Conservation (phyloP, 2,329 filamentous ascomycete genomes). For the Biscogniauxia mediterranea region DNA sequence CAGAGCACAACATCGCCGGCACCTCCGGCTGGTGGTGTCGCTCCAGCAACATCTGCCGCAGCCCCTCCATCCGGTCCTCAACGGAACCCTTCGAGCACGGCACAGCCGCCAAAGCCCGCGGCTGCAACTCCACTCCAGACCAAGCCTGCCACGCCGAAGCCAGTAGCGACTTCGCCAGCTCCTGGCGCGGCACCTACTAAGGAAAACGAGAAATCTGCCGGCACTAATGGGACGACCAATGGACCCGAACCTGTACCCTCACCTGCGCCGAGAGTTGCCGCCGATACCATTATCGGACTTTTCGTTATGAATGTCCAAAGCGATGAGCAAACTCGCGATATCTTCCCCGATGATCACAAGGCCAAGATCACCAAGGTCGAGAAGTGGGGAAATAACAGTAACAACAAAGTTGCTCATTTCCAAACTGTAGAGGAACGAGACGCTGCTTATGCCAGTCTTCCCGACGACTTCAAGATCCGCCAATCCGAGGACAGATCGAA, state of each 20-base stretch:
- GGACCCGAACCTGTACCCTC: conserved; percentile 54
- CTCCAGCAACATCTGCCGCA: conserved; percentile 30
- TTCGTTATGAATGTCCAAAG: conserved; percentile 86
- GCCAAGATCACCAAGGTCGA: conserved; percentile 76
- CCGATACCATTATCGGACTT: conserved; percentile 74
- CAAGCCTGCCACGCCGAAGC: conserved; percentile 51
- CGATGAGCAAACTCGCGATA: conserved; percentile 76
- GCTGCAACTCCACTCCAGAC: conserved; percentile 41
- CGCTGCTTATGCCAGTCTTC: conserved; percentile 70
- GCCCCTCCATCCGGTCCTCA: conserved; percentile 35
- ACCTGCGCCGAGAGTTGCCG: conserved; percentile 56
- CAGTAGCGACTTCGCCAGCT: conserved; percentile 39
- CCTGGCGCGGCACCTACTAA: conserved; percentile 37
- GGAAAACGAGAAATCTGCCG: conserved; percentile 55
- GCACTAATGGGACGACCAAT: conserved; percentile 54
- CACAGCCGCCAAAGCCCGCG: conserved; percentile 43
- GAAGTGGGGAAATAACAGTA: conserved; percentile 66
- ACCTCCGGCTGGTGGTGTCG: conserved; percentile 32
- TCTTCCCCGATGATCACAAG: conserved; percentile 82
- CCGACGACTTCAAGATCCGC: conserved; percentile 73
- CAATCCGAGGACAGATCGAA: conserved; percentile 71
- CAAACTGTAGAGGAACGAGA: conserved; percentile 77
- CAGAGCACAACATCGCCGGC: conserved; percentile 37
- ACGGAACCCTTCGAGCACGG: conserved; percentile 33
- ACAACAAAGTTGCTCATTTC: conserved; percentile 84